Evolutionary conservation across 768 basidiomycete species (phyloP).

Genomic region (Lactarius vividus): DNA sequence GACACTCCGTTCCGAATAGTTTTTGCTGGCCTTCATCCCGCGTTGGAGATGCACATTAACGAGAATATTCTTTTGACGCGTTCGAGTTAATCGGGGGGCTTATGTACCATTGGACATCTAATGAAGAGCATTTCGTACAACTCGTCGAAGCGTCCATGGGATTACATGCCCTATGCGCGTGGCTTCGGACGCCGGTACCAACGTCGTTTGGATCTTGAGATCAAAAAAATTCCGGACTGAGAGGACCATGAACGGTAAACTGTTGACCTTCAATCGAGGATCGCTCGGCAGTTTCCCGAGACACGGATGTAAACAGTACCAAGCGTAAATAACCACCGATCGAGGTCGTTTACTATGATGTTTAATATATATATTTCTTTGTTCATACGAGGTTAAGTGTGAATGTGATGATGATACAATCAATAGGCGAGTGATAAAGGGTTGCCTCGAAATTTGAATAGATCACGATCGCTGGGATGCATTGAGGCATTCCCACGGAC

Average conservation of each 20-base stretch:
- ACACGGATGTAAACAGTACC: neutral
- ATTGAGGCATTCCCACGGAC: neutral
- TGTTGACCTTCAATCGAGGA: neutral
- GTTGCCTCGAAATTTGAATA: neutral
- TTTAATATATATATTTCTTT: neutral
- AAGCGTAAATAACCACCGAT: neutral
- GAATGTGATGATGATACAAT: too few relatives aligned
- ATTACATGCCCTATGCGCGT: neutral
- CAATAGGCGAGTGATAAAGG: neutral
- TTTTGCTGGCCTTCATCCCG: constrained; percentile 1
- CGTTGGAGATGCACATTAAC: neutral
- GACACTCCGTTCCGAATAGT: constrained; percentile 8
- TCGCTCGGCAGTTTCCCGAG: neutral
- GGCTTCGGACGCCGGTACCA: neutral
- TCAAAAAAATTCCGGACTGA: neutral
- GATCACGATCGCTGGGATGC: neutral
- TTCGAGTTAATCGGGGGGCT: neutral
- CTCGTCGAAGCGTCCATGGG: neutral
- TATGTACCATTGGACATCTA: neutral
- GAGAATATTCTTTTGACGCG: neutral
- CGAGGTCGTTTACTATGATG: neutral
- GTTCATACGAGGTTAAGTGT: too few relatives aligned
- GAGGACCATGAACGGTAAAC: neutral
- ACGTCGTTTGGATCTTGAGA: neutral
- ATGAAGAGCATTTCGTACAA: too few relatives aligned